Conservation (phyloP, 345 rosid genomes). For the Acer yangbiense region DNA sequence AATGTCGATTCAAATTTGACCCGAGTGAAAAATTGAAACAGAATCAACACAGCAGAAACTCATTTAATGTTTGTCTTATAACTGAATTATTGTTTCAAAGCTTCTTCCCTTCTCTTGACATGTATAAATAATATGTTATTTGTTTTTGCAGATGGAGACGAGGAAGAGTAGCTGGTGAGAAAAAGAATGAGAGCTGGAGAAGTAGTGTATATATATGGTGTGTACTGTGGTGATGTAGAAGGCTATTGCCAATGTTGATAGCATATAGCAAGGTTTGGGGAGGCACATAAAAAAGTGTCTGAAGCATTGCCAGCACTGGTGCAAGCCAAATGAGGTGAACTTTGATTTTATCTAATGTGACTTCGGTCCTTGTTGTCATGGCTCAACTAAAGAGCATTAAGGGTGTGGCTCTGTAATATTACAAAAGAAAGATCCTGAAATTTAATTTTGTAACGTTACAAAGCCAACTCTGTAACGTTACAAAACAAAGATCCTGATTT, state of each 20-base stretch:
- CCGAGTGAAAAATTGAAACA: neutral
- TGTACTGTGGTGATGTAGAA: neutral
- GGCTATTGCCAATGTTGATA: neutral
- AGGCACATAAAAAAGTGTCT: neutral
- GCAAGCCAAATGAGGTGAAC: neutral
- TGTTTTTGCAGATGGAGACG: conserved; percentile 2
- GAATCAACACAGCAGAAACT: neutral
- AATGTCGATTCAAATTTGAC: neutral
- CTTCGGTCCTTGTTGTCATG: neutral
- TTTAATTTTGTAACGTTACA: no score
- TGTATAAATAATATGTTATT: neutral
- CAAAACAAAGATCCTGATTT: no score
- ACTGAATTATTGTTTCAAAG: neutral
- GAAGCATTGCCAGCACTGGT: neutral
- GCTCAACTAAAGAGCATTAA: neutral
- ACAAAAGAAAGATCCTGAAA: no score
- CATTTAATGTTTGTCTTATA: neutral
- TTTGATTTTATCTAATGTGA: neutral
- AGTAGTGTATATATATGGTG: neutral
- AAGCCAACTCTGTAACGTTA: no score
- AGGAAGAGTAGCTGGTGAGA: neutral
- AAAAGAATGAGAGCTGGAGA: neutral
- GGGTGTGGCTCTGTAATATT: no score
- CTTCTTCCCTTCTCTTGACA: neutral
- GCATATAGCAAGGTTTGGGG: neutral